Evolutionary conservation across 495 filamentous ascomycete species (phyloP).

Genomic region (Thozetella sp.): DNA sequence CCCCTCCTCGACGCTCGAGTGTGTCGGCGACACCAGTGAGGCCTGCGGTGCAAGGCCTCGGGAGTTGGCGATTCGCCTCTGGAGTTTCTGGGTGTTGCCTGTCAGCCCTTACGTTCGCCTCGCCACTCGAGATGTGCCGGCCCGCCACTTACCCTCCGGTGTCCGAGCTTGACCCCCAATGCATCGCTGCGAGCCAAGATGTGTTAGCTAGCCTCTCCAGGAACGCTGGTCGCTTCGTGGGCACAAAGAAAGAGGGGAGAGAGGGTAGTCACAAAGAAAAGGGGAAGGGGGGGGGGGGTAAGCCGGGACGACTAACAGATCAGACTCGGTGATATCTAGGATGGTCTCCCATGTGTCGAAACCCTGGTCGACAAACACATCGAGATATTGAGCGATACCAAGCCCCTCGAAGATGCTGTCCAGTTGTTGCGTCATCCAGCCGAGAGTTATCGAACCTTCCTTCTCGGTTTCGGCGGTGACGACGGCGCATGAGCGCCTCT

Average conservation of each 20-base stretch:
- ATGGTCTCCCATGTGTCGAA: conserved; percentile 84
- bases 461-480: background rate
- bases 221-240: background rate
- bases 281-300: no score
- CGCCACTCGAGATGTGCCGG: background rate
- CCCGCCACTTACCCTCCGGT: conserved; percentile 63
- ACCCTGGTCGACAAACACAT: conserved; percentile 69
- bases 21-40: conserved; percentile 39
- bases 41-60: conserved; percentile 55
- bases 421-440: conserved; percentile 45
- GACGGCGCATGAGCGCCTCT: background rate
- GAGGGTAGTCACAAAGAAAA: no score
- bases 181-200: conserved; percentile 48
- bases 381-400: conserved; percentile 73
- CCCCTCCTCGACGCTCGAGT: conserved; percentile 35
- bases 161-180: conserved; percentile 74
- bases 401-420: conserved; percentile 65
- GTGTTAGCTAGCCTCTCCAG: conserved; percentile 11
- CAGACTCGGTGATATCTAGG: conserved; percentile 77
- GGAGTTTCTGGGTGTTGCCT: conserved; percentile 43
- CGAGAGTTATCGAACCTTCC: background rate
- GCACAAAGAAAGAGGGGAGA: background rate
- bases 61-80: conserved; percentile 54
- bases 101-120: conserved; percentile 6
- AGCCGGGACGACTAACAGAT: conserved; percentile 70